A percentile compares a stretch with the other conserved stretches of the same genome.
Evolutionary conservation across 1,284 basidiomycete species (phyloP).

Genomic region (Xerocomus amazonicus): DNA sequence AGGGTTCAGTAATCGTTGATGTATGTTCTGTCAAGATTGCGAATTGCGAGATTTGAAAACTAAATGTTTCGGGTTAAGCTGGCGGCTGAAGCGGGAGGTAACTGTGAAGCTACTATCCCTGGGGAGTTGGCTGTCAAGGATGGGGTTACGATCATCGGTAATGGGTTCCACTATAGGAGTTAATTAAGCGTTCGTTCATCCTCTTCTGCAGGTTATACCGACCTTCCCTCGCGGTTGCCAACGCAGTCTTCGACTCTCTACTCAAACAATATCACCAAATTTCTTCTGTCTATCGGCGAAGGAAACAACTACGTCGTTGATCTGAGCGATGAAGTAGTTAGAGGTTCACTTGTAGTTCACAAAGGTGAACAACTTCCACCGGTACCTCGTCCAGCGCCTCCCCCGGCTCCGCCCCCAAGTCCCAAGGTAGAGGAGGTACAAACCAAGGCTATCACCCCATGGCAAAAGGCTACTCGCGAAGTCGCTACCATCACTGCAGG

Average conservation of each 20-base stretch:
- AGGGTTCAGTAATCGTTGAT: conserved; percentile 83
- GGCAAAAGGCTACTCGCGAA: conserved; percentile 74
- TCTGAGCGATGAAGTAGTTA: conserved; percentile 77
- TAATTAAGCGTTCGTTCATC: conserved; percentile 7
- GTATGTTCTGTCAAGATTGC: conserved; percentile 20
- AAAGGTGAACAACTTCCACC: conserved; percentile 64
- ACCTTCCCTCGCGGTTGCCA: conserved; percentile 78
- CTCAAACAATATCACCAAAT: conserved; percentile 87
- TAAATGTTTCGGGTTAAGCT: conserved; percentile 34
- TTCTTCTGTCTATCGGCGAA: conserved; percentile 73
- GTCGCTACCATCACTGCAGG: conserved; percentile 69
- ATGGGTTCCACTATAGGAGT: conserved; percentile 7
- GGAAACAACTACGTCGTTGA: conserved; percentile 63
- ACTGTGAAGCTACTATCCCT: conserved; percentile 76
- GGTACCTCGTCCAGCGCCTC: conserved; percentile 59
- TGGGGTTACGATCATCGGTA: conserved; percentile 78
- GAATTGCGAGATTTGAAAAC: conserved; percentile 1
- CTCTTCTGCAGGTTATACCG: conserved; percentile 59
- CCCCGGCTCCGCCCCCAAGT: conserved; percentile 51
- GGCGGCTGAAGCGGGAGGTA: conserved; percentile 81
- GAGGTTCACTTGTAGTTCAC: conserved; percentile 75
- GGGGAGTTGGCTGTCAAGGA: conserved; percentile 65
- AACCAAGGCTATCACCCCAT: conserved; percentile 68
- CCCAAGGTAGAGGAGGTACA: conserved; percentile 53
- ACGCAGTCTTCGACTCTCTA: conserved; percentile 85